Base-by-base conservation (phyloP, 148 eudicot genomes). In the Gaultheria prostrata region DNA sequence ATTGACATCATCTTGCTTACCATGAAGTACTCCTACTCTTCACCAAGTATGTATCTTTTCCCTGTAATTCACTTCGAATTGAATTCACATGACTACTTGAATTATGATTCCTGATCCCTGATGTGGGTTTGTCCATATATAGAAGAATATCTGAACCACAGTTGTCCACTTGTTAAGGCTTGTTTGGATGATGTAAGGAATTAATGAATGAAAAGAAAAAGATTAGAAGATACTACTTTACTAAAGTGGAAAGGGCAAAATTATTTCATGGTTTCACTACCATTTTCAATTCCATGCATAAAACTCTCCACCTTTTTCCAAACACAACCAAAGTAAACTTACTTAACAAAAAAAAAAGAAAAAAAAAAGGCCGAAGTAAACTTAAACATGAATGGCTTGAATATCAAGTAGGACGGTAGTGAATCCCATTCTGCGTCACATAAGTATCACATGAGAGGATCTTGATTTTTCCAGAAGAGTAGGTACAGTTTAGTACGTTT, bases 1-100 rank as follows among this genome's bases (percentile, higher is more conserved):
- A 84, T 7, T 53, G 82, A 82, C 49, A 71, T 69, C 56, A 74
- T 21, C 21, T 21, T 21, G 43, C 72, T 28, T 67, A 32, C 35
- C 35, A 30, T 13, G 13, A 45, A 32, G 3, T 54, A 6, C 32
- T 43, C 43, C 43, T 39, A 56, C 35, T 75, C 18, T 26, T 12
- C n/a, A 15, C 51, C 10, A 30, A 18, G 71, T 61, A 65, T 14
- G 51, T 54, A 10, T 46, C 49, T 51, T 18, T 54, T 20, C 69
- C n/a, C 57, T 17, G 39, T 28, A 13, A 67, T 30, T n/a, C 35
- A 18, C 49, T 35, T 79, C 28, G 3, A 9, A 9, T 79, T 33
- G 69, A 57, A 35, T 17, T 57, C 13, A 28, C 82, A 35, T 35
- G 70, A 79, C 20, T 79, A 1, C 28, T 54, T 20, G 81, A 17